phyloP scores from a whole-genome alignment of 257 asterid genomes.

The Eucommia ulmoides region DNA sequence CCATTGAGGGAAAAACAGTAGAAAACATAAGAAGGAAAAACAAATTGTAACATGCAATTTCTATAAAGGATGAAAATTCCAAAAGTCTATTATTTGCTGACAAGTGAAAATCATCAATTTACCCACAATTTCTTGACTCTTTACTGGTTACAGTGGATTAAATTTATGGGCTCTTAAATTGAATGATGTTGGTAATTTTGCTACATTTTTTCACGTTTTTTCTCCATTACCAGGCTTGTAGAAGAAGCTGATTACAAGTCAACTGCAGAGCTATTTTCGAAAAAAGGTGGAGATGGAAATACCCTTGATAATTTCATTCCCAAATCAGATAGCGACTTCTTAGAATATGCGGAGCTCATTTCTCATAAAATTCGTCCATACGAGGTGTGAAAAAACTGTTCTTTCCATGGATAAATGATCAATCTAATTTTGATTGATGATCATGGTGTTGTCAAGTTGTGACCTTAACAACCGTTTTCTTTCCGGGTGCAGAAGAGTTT shows the following conservation, averaged over 20 bases:
- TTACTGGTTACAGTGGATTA: slow-evolving; percentile 9
- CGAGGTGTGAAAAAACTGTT: slow-evolving; percentile 45
- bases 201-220: too few species aligned
- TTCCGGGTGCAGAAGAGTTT: slow-evolving; percentile 63
- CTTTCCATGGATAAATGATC: too few species aligned
- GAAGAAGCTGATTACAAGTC: slow-evolving; percentile 96
- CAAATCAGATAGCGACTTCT: slow-evolving; percentile 65
- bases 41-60: too few species aligned
- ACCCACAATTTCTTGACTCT: not conserved
- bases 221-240: slow-evolving; percentile 42
- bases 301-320: slow-evolving; percentile 85
- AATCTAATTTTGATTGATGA: not conserved
- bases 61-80: too few species aligned
- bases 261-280: slow-evolving; percentile 73
- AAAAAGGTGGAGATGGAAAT: slow-evolving; percentile 57
- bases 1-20: too few species aligned
- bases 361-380: slow-evolving; percentile 65
- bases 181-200: too few species aligned
- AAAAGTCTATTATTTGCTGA: too few species aligned
- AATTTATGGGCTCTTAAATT: too few species aligned
- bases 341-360: slow-evolving; percentile 76
- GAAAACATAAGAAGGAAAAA: too few species aligned
- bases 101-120: too few species aligned
- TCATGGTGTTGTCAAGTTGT: not conserved
- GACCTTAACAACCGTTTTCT: slow-evolving; percentile 4